A percentile compares a stretch with the other conserved stretches of the same genome.
These are phyloP conservation scores for Rosa chinensis DNA, from an alignment of 306 rosid species.

Conservation along the genomic window DNA sequence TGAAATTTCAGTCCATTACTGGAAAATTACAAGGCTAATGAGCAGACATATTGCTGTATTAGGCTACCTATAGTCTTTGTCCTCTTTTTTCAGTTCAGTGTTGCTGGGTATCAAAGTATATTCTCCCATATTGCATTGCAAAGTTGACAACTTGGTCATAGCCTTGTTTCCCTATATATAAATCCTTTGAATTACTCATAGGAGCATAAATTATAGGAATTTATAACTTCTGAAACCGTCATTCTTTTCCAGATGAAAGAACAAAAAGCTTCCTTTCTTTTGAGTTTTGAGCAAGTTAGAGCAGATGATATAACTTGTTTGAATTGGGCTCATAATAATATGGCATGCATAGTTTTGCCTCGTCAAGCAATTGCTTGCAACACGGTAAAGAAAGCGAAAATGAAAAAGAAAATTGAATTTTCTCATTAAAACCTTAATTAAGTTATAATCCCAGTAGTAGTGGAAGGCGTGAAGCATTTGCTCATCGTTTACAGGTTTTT, in stretches of 20 bases:
- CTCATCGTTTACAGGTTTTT: not conserved
- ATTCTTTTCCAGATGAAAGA: not conserved
- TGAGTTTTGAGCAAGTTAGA: not conserved
- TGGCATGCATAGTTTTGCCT: not conserved
- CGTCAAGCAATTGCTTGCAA: not conserved
- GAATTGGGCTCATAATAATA: not conserved
- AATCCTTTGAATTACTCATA: not conserved
- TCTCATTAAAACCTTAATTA: not conserved
- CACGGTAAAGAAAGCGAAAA: no score
- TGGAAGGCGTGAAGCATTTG: not conserved
- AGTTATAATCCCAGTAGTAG: no score
- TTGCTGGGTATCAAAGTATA: conserved; percentile 1
- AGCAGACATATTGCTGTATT: not conserved
- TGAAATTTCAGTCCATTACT: not conserved
- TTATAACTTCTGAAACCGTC: not conserved
- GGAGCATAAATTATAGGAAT: not conserved
- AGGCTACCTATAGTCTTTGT: not conserved
- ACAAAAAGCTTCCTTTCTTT: not conserved
- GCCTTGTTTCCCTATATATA: not conserved
- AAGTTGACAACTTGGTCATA: not conserved
- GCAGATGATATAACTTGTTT: not conserved
- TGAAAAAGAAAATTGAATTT: not conserved
- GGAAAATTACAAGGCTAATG: not conserved
- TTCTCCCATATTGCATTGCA: not conserved
- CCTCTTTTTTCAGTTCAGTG: not conserved